Conservation (phyloP, 148 eudicot genomes). For the Beta vulgaris region DNA sequence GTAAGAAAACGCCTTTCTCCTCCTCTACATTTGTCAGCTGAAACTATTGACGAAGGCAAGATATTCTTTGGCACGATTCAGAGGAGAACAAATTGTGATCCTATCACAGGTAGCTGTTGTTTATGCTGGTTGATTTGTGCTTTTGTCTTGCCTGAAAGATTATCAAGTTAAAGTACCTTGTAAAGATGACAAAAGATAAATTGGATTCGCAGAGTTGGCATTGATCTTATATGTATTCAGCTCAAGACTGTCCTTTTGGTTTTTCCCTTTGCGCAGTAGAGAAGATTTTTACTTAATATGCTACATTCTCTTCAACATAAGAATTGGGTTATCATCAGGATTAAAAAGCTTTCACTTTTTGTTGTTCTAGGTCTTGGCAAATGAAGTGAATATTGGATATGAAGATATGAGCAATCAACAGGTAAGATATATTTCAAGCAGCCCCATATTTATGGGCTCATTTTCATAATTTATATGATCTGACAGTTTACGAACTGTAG, state of each 20-base stretch:
- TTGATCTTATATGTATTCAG: constrained; percentile 2
- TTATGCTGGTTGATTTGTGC: constrained; percentile 8
- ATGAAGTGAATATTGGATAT: constrained; percentile 88
- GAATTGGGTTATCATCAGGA: neutral
- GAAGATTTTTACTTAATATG: neutral
- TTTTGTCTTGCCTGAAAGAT: neutral
- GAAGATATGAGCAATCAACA: constrained; percentile 94
- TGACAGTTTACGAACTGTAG: constrained; percentile 29
- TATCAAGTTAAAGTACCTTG: neutral
- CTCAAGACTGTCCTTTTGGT: neutral
- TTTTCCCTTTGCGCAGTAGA: neutral
- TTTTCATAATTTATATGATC: neutral
- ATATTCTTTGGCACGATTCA: constrained; percentile 73
- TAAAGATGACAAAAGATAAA: neutral
- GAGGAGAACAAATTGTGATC: constrained; percentile 90
- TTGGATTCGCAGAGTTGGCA: neutral
- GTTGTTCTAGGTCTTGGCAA: constrained; percentile 66
- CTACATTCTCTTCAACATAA: neutral
- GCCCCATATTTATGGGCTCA: neutral
- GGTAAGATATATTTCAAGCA: constrained; percentile 38
- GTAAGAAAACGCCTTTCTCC: constrained; percentile 10
- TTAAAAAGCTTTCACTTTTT: neutral
- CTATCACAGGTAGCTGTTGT: constrained; percentile 69
- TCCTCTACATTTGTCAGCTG: constrained; percentile 43
- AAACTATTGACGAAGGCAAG: constrained; percentile 83